A percentile compares a stretch with the other conserved stretches of the same genome.
These are phyloP conservation scores for Epichloe brachyelytri DNA, from an alignment of 2,329 filamentous ascomycete genomes.

Conservation along the genomic window DNA sequence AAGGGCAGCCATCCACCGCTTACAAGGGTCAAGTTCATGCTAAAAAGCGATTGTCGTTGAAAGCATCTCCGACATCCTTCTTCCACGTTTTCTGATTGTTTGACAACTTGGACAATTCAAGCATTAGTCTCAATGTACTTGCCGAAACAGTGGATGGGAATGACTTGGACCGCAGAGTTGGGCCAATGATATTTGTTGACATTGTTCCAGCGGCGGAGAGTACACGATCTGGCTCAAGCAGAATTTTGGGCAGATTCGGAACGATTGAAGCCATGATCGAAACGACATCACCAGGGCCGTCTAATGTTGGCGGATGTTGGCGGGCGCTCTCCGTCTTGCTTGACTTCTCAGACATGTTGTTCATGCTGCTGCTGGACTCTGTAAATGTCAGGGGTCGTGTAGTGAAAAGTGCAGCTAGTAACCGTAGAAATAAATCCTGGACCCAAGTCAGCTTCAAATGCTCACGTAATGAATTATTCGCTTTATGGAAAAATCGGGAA, in stretches of 20 bases:
- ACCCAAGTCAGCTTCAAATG: slow-evolving; percentile 5
- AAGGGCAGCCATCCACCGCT: slow-evolving; percentile 69
- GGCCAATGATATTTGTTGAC: slow-evolving; percentile 69
- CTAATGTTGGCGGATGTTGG: slow-evolving; percentile 10
- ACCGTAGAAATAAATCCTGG: slow-evolving; percentile 76
- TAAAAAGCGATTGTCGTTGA: slow-evolving; percentile 84
- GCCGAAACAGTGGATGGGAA: slow-evolving; percentile 78
- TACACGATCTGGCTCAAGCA: slow-evolving; percentile 78
- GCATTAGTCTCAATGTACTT: slow-evolving; percentile 58
- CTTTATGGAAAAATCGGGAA: too few relatives aligned
- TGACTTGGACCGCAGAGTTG: slow-evolving; percentile 66
- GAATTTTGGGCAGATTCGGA: slow-evolving; percentile 66
- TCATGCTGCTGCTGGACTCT: slow-evolving; percentile 31
- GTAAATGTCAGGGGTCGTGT: slow-evolving; percentile 66
- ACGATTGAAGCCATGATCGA: slow-evolving; percentile 67
- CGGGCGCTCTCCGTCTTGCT: slow-evolving; percentile 22
- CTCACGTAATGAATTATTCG: too few relatives aligned
- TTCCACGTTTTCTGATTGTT: slow-evolving; percentile 83
- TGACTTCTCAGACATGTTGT: slow-evolving; percentile 24
- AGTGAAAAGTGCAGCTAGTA: slow-evolving; percentile 89
- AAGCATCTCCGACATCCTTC: slow-evolving; percentile 82
- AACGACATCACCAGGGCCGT: slow-evolving; percentile 60
- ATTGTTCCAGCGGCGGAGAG: slow-evolving; percentile 66
- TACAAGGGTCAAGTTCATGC: slow-evolving; percentile 51
- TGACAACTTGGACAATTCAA: slow-evolving; percentile 63